Conservation (phyloP, 2,329 filamentous ascomycete species). For the Leptographium wingfieldii region DNA sequence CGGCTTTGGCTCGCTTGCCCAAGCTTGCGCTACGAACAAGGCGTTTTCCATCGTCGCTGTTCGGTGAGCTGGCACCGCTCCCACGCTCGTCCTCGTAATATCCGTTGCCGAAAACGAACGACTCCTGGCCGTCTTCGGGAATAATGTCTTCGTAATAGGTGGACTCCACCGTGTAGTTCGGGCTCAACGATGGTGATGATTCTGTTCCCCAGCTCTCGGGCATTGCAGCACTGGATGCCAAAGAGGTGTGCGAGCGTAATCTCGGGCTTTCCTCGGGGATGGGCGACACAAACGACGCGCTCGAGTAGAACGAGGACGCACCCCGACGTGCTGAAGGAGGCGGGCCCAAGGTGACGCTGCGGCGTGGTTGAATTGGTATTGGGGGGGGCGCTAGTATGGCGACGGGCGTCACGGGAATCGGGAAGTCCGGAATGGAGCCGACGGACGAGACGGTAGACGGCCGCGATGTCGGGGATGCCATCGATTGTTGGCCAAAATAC, state of each 20-base stretch:
- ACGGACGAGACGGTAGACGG: conserved; percentile 39
- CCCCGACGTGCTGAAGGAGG: conserved; percentile 48
- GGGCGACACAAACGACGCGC: conserved; percentile 55
- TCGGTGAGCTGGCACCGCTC: conserved; percentile 14
- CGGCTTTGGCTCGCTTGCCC: conserved; percentile 46
- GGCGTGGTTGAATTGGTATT: conserved; percentile 19
- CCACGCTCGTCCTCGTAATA: conserved; percentile 31
- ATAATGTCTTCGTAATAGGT: conserved; percentile 32
- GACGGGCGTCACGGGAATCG: conserved; percentile 26
- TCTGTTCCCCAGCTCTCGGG: conserved; percentile 51
- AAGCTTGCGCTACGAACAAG: conserved; percentile 50
- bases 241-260: conserved; percentile 47
- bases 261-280: conserved; percentile 60
- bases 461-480: conserved; percentile 32
- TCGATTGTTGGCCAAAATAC: conserved; percentile 26
- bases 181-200: conserved; percentile 30
- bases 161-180: conserved; percentile 33
- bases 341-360: conserved; percentile 43
- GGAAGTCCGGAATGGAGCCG: conserved; percentile 48
- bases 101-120: conserved; percentile 27
- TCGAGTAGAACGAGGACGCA: conserved; percentile 53
- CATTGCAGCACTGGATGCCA: conserved; percentile 60
- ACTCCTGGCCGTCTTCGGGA: conserved; percentile 29
- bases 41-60: conserved; percentile 42
- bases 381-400: conserved; percentile 14